These are phyloP conservation scores for Syzygium aromaticum DNA, from an alignment of 345 rosid species.

Conservation along the genomic window DNA sequence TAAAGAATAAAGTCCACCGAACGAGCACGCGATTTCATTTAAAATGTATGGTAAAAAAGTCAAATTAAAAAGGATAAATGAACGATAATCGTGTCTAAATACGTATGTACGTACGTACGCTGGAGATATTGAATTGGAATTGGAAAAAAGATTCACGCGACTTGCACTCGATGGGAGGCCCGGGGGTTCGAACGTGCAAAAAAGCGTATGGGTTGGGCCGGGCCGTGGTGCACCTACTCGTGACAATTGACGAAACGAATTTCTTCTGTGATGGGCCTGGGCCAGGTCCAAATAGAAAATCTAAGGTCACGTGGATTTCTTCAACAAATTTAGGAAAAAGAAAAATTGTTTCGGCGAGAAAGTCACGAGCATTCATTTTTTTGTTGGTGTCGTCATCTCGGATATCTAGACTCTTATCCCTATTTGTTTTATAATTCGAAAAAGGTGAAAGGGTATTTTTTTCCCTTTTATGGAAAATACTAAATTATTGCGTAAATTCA, in stretches of 20 bases:
- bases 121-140: background rate
- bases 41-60: background rate
- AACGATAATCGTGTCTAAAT: background rate
- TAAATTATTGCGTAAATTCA: background rate
- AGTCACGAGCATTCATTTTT: background rate
- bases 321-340: background rate
- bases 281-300: background rate
- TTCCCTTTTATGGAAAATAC: background rate
- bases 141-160: background rate
- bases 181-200: background rate
- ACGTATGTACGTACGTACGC: background rate
- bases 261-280: background rate
- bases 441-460: background rate
- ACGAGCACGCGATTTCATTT: background rate
- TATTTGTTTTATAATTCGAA: background rate
- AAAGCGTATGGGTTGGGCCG: background rate
- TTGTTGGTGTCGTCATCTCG: background rate
- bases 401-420: background rate
- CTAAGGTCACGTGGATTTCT: background rate
- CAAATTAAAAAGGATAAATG: background rate
- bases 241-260: background rate
- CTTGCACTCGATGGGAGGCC: background rate
- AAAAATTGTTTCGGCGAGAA: background rate
- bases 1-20: background rate
- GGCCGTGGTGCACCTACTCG: background rate